These are phyloP conservation scores for Filobasidium wieringae DNA, from an alignment of 768 basidiomycete genomes.

Conservation along the genomic window DNA sequence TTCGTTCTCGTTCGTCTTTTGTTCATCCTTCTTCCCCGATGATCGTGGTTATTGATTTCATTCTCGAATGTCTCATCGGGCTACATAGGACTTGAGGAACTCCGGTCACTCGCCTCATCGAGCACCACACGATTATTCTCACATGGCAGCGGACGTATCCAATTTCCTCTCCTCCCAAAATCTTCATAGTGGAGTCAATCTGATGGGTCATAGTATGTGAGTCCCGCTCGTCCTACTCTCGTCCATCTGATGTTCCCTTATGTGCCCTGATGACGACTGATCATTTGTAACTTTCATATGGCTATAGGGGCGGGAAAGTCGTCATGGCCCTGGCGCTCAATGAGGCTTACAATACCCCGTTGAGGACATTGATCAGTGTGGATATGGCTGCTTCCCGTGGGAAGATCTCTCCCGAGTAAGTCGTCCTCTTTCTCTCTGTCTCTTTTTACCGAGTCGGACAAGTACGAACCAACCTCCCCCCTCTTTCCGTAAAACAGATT, in stretches of 20 bases:
- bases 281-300: background rate
- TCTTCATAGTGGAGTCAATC: slow-evolving; percentile 47
- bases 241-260: background rate
- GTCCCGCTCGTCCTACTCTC: slow-evolving; percentile 26
- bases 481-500: no score
- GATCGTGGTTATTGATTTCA: background rate
- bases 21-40: no score
- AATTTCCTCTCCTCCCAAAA: slow-evolving; percentile 51
- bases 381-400: slow-evolving; percentile 65
- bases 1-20: slow-evolving; percentile 59
- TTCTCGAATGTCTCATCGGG: background rate
- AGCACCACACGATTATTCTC: slow-evolving; percentile 58
- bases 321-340: slow-evolving; percentile 39
- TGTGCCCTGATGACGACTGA: background rate
- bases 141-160: slow-evolving; percentile 69
- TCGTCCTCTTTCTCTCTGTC: background rate
- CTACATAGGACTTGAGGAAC: slow-evolving; percentile 69
- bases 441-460: background rate
- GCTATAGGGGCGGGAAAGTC: slow-evolving; percentile 61
- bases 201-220: slow-evolving; percentile 85
- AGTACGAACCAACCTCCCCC: no score
- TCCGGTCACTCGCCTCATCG: slow-evolving; percentile 72
- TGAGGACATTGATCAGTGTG: slow-evolving; percentile 48
- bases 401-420: slow-evolving; percentile 49
- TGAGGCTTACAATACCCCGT: slow-evolving; percentile 26